phyloP scores from a whole-genome alignment of 2,329 filamentous ascomycete genomes.

The Fusarium aywerte region DNA sequence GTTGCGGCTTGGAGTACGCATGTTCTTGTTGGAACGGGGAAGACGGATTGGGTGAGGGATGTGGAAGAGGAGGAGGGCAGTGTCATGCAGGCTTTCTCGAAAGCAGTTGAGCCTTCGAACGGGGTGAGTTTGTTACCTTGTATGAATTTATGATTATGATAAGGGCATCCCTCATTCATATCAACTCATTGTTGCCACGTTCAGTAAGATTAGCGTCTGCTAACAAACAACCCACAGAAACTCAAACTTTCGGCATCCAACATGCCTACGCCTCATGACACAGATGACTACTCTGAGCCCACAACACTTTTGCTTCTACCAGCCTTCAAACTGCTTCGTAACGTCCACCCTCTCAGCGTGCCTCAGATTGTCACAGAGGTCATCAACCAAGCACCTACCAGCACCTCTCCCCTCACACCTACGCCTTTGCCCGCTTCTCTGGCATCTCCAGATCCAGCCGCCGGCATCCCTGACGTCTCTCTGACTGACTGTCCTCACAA shows the following conservation, averaged over 20 bases:
- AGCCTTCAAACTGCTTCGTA: slow-evolving; percentile 83
- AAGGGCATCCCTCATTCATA: neutral
- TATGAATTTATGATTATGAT: neutral
- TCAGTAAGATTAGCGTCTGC: neutral
- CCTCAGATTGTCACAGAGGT: slow-evolving; percentile 76
- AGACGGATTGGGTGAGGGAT: slow-evolving; percentile 92
- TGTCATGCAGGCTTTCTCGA: slow-evolving; percentile 79
- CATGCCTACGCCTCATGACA: slow-evolving; percentile 80
- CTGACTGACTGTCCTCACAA: slow-evolving; percentile 76
- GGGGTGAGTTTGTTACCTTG: slow-evolving; percentile 64
- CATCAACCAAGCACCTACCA: slow-evolving; percentile 79
- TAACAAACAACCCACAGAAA: slow-evolving; percentile 60
- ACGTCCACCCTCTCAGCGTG: slow-evolving; percentile 80
- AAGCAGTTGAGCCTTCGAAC: slow-evolving; percentile 68
- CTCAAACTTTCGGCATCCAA: slow-evolving; percentile 94
- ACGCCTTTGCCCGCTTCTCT: slow-evolving; percentile 53
- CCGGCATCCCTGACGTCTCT: slow-evolving; percentile 48
- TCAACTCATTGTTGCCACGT: neutral
- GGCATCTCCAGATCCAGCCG: slow-evolving; percentile 46
- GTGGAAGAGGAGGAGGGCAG: slow-evolving; percentile 88
- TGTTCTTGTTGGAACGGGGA: slow-evolving; percentile 91
- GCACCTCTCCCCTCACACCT: slow-evolving; percentile 68
- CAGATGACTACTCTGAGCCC: slow-evolving; percentile 70
- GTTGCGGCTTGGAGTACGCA: slow-evolving; percentile 91
- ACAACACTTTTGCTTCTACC: slow-evolving; percentile 87